Evolutionary conservation across 225 moss, liverwort and hornwort species (phyloP).

Genomic region (Pseudisothecium myosuroides): DNA sequence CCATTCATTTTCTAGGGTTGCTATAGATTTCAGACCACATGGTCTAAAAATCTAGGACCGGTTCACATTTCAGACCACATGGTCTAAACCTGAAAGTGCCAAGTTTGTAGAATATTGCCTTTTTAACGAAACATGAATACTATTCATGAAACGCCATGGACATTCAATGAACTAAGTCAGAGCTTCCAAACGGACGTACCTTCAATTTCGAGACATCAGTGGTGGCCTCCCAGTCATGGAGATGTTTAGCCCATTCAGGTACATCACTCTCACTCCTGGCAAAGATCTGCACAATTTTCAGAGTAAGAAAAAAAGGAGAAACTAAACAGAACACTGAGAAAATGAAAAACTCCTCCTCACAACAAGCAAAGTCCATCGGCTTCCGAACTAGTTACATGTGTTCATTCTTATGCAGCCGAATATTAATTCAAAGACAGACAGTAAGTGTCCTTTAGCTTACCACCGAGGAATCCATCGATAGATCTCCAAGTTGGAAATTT

Average conservation of each 20-base stretch:
- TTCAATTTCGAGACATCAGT: conserved; percentile 4
- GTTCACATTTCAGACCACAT: too few species aligned
- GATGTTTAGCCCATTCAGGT: not conserved
- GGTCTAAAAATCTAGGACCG: too few species aligned
- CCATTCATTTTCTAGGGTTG: too few species aligned
- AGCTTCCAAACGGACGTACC: not conserved
- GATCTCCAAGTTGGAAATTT: not conserved
- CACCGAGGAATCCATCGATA: not conserved
- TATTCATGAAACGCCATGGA: not conserved
- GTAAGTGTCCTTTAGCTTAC: not conserved
- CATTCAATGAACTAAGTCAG: not conserved
- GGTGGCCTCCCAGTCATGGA: not conserved
- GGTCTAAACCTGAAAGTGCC: too few species aligned
- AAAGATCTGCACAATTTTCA: not conserved
- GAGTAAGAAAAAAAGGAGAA: too few species aligned
- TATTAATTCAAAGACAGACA: too few species aligned
- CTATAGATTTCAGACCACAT: too few species aligned
- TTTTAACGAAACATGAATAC: too few species aligned
- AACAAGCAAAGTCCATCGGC: too few species aligned
- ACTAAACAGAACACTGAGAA: not conserved
- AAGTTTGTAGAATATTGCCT: too few species aligned
- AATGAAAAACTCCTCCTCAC: not conserved
- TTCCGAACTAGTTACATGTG: not conserved
- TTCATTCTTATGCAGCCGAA: not conserved
- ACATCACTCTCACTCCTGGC: not conserved